Base-by-base conservation (phyloP, 1,284 basidiomycete genomes). In the Tetrapyrgos nigripes region DNA sequence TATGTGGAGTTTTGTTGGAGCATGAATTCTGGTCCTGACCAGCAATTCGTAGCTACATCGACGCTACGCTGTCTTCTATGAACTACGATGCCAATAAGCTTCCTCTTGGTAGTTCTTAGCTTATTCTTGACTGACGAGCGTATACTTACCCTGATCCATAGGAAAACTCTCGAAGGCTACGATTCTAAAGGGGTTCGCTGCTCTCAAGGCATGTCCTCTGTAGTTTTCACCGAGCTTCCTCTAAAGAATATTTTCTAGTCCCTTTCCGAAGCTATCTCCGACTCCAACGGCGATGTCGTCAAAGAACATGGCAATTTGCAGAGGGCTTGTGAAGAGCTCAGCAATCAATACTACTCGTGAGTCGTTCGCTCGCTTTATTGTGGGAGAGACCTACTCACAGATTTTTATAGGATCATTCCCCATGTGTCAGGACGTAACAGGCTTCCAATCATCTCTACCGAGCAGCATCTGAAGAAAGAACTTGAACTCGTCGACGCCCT, bases 31-130 rank as follows among this genome's bases (percentile, higher is more conserved):
- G 57, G 14, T 31, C 3, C 11, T 27, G 54, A 58, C 24, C 57
- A 48, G 23, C 5, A 14, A 24, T 29, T n/a, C 8, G 40, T 52
- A 86, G 83, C 27, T 68, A 86, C 61, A 83, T 88, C 48, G 78
- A 85, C 50, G 83, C 83, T 0, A 78, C 81, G 23, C 69, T 89
- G 64, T 82, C 83, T n/a, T 82, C 83, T 3, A 85, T 89, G 84
- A 87, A 88, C 65, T 89, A 89, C 64, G 87, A 89, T 66, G 86
- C 85, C 3, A 84, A 84, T 64, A 89, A 89, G 66, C 76, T 89
- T 23, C 87, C 87, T 14, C 79, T 89, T 10, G 86, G 84, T 77
- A 73, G 60, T 62, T 61, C 26, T 45, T 45, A 43, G 40, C 46
- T 54, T 31, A 31, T 55, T 37, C 21, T 40, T 45, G 19, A 19